Evolutionary conservation across 2,329 filamentous ascomycete species (phyloP).

Genomic region (Colletotrichum sp.): DNA sequence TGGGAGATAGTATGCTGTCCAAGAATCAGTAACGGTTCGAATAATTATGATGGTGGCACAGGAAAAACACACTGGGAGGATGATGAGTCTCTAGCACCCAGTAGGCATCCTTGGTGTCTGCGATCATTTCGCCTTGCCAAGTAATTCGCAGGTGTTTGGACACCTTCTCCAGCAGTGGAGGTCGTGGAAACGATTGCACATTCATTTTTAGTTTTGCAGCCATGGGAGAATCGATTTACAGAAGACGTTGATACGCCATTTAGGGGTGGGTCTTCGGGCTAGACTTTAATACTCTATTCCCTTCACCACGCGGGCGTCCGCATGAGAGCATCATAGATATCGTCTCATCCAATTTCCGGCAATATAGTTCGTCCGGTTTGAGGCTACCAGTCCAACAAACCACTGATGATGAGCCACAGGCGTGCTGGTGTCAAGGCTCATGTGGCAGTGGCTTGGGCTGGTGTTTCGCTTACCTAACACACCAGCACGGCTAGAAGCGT

Average conservation of each 20-base stretch:
- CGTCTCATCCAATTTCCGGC: background rate
- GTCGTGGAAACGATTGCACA: conserved; percentile 63
- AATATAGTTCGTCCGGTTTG: background rate
- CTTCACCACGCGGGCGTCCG: background rate
- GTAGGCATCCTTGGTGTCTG: conserved; percentile 62
- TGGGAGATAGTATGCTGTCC: conserved; percentile 64
- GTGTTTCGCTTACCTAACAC: background rate
- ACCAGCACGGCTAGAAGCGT: background rate
- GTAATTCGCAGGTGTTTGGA: conserved; percentile 60
- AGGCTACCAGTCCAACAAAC: background rate
- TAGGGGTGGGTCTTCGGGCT: background rate
- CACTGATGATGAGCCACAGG: background rate
- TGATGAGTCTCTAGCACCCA: conserved; percentile 70
- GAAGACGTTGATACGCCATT: too few relatives aligned
- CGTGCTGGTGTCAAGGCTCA: background rate
- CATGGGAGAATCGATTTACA: background rate
- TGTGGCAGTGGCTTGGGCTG: background rate
- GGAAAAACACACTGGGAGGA: conserved; percentile 55
- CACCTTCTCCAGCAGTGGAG: conserved; percentile 60
- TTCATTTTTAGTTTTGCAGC: conserved; percentile 45
- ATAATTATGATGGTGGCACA: background rate
- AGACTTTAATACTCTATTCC: background rate
- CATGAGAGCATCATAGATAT: conserved; percentile 1
- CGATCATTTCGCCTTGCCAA: conserved; percentile 59
- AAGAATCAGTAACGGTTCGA: background rate